Evolutionary conservation across 495 filamentous ascomycete species (phyloP), one percentile per base, ranked within the genome.

Genomic region (Aspergillus biplanus): DNA sequence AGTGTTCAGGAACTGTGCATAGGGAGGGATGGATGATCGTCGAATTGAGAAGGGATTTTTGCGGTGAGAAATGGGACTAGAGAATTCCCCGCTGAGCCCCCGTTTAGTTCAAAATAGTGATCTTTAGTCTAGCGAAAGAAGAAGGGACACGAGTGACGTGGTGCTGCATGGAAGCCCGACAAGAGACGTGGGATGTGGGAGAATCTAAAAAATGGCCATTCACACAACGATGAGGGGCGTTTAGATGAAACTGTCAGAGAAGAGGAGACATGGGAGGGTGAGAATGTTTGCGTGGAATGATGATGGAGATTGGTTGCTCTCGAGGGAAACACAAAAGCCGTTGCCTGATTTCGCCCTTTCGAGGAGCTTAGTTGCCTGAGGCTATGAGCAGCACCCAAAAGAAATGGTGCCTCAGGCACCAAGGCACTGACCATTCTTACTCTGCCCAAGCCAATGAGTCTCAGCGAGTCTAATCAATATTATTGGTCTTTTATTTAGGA

Each of bases 131-230:
- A 44, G 48, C 11, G 27, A 52, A 8, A 57, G 34, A 50, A 33
- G 21, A 54, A 56, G 57, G 33, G 18, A 52, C 52, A 54, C 49
- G 59, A 64, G 52, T 63, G 54, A 66, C 54, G 61, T 65, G 67
- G 67, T 65, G 65, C 62, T 67, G 69, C 69, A 67, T 71, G 64
- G 66, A 71, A 66, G 59, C 69, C 69, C 62, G 48, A 67, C 57
- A 44, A 46, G 39, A 54, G 48, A 35, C 49, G 57, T 46, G 47
- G 33, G 50, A 35, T 32, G 39, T 21, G 50, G 34, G 47, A 58
- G 62, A 57, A 32, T 21, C 34, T 44, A 33, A 27, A 44, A 60
- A 56, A 16, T 33, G n/a, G 37, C 32, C 54, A 46, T 49, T 16
- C 32, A 56, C 4, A 18, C 7, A n/a, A n/a, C 3, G 13, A 12